phyloP scores from a whole-genome alignment of 192 early-diverging fungal species.

The Fimicolochytrium jonesii region DNA sequence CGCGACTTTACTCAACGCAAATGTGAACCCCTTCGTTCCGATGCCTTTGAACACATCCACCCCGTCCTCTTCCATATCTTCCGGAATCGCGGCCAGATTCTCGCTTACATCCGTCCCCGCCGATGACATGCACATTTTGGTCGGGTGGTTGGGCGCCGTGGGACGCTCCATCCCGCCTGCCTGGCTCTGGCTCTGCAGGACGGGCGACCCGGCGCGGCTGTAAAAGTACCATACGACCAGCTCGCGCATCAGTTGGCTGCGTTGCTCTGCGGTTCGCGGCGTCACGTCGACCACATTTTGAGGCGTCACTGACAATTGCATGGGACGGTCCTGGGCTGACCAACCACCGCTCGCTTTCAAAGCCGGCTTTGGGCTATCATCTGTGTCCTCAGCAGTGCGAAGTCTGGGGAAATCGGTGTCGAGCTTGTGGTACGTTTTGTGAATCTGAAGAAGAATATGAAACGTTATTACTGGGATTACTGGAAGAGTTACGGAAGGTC shows the following conservation, averaged over 20 bases:
- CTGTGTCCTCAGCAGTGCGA: background rate
- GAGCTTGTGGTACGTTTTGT: background rate
- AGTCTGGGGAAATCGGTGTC: slow-evolving; percentile 11
- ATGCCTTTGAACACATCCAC: slow-evolving; percentile 19
- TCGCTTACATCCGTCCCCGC: background rate
- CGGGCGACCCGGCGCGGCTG: background rate
- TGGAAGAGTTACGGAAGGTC: background rate
- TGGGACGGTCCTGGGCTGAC: no score
- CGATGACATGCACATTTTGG: slow-evolving; percentile 5
- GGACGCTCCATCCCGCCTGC: background rate
- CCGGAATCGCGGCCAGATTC: background rate
- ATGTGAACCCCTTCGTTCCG: slow-evolving; percentile 19
- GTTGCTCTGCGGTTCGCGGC: background rate
- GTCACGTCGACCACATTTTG: background rate
- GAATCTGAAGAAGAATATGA: background rate
- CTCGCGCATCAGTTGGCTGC: slow-evolving; percentile 9
- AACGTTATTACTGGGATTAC: background rate
- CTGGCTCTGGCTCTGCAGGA: background rate
- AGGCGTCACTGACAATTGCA: background rate
- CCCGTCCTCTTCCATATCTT: background rate
- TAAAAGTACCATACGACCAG: slow-evolving; percentile 20
- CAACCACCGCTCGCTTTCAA: no score
- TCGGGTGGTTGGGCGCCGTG: background rate
- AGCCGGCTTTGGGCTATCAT: background rate
- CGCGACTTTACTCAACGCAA: slow-evolving; percentile 18